Conservation (phyloP, 2,329 filamentous ascomycete species). For the Cephalotrichum gorgonifer region DNA sequence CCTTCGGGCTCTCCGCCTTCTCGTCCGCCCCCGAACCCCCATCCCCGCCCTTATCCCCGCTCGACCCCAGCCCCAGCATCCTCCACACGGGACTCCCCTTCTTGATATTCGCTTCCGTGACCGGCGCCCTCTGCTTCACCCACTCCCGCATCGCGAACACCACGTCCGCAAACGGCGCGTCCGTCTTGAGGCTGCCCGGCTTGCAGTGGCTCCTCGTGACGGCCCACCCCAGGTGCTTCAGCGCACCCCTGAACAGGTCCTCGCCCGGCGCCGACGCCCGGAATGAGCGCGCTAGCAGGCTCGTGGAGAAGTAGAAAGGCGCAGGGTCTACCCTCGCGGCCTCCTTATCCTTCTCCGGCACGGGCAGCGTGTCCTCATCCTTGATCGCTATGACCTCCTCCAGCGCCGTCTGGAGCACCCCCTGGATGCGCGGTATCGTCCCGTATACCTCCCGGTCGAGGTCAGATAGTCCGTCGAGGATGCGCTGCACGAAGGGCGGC, state of each 20-base stretch:
- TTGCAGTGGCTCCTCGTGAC: slow-evolving; percentile 83
- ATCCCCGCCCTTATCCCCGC: slow-evolving; percentile 12
- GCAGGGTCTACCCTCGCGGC: slow-evolving; percentile 59
- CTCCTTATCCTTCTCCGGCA: slow-evolving; percentile 32
- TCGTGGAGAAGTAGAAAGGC: slow-evolving; percentile 81
- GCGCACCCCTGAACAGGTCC: slow-evolving; percentile 68
- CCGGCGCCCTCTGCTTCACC: slow-evolving; percentile 68
- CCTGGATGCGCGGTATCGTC: slow-evolving; percentile 72
- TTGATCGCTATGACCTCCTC: slow-evolving; percentile 51
- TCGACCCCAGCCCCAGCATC: slow-evolving; percentile 47
- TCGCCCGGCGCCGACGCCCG: slow-evolving; percentile 75
- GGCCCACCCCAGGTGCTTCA: slow-evolving; percentile 70
- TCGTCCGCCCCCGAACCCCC: not conserved
- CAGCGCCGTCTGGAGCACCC: slow-evolving; percentile 81
- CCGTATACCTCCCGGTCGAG: slow-evolving; percentile 62
- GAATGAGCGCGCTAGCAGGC: slow-evolving; percentile 62
- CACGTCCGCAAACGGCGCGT: slow-evolving; percentile 80
- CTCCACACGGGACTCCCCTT: slow-evolving; percentile 60
- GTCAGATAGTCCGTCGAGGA: slow-evolving; percentile 62
- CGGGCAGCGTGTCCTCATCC: slow-evolving; percentile 20
- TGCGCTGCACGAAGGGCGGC: slow-evolving; percentile 65
- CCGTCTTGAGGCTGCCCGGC: slow-evolving; percentile 82
- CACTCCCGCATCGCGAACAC: slow-evolving; percentile 95
- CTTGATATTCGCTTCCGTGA: slow-evolving; percentile 63
- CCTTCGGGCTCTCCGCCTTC: slow-evolving; percentile 8